These are phyloP conservation scores for Sistotremastrum suecicum DNA, from an alignment of 768 basidiomycete species.

Conservation along the genomic window DNA sequence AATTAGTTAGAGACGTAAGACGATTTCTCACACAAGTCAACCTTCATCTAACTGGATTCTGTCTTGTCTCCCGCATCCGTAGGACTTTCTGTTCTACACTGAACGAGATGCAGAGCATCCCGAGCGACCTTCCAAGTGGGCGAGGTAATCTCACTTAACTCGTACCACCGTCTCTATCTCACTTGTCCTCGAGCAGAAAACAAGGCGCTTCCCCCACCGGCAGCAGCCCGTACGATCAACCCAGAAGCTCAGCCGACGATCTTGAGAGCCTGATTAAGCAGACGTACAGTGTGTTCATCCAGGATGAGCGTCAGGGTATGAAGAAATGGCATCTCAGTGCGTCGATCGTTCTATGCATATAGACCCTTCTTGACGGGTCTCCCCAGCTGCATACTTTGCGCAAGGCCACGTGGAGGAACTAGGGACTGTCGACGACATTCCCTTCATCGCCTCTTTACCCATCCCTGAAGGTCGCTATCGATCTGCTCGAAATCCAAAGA, in stretches of 20 bases:
- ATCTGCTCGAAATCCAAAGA: conserved; percentile 37
- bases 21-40: no score
- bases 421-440: conserved; percentile 57
- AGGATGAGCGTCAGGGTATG: conserved; percentile 42
- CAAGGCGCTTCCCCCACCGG: background rate
- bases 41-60: background rate
- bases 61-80: conserved; percentile 1
- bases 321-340: conserved; percentile 74
- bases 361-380: background rate
- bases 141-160: conserved; percentile 6
- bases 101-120: conserved; percentile 38
- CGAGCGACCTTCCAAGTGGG: background rate
- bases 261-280: conserved; percentile 55
- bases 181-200: background rate
- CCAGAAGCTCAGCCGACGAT: conserved; percentile 16
- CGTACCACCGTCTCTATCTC: conserved; percentile 5
- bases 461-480: conserved; percentile 71
- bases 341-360: conserved; percentile 11
- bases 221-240: conserved; percentile 8
- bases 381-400: conserved; percentile 70
- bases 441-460: conserved; percentile 44
- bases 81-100: conserved; percentile 72
- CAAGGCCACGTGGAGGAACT: conserved; percentile 61
- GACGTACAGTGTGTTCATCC: conserved; percentile 66
- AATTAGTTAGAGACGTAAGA: background rate